A percentile compares a stretch with the other conserved stretches of the same genome.
phyloP scores from a whole-genome alignment of 129 eudicot species.

The Chrysanthemum lavandulifolium region DNA sequence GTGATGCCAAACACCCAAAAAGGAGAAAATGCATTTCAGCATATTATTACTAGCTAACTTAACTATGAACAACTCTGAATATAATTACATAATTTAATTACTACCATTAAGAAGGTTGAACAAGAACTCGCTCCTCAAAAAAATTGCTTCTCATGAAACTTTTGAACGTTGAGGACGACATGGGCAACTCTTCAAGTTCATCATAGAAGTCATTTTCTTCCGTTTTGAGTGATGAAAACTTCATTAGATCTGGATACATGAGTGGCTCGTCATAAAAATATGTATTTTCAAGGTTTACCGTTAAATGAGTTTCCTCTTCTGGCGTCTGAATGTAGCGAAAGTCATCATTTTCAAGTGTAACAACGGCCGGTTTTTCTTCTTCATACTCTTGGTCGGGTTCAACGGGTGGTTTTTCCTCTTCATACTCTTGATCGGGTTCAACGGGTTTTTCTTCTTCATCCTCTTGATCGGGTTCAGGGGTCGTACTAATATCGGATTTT shows the following conservation, averaged over 20 bases:
- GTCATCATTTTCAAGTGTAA: constrained; percentile 22
- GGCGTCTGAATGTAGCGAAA: constrained; percentile 55
- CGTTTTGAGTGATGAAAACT: constrained; percentile 37
- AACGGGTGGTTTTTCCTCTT: neutral
- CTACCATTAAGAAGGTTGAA: constrained; percentile 42
- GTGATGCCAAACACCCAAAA: neutral
- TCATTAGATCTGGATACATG: constrained; percentile 42
- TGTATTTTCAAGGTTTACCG: constrained; percentile 33
- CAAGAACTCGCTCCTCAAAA: constrained; percentile 67
- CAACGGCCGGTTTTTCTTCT: neutral
- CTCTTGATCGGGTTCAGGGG: constrained; percentile 30
- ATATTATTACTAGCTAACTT: constrained; percentile 17
- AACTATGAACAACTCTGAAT: constrained; percentile 27
- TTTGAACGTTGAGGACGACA: constrained; percentile 58
- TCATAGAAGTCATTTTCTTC: constrained; percentile 78
- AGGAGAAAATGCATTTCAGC: too few relatives aligned
- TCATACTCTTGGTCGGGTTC: too few relatives aligned
- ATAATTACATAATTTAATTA: constrained; percentile 3
- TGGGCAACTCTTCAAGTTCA: constrained; percentile 79
- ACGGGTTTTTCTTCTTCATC: neutral
- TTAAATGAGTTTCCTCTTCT: constrained; percentile 34
- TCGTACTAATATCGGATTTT: constrained; percentile 4
- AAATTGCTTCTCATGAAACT: constrained; percentile 56
- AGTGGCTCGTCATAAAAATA: constrained; percentile 51
- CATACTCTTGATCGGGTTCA: neutral